phyloP scores from a whole-genome alignment of 139 green algal genomes.

The Micromonas commoda region DNA sequence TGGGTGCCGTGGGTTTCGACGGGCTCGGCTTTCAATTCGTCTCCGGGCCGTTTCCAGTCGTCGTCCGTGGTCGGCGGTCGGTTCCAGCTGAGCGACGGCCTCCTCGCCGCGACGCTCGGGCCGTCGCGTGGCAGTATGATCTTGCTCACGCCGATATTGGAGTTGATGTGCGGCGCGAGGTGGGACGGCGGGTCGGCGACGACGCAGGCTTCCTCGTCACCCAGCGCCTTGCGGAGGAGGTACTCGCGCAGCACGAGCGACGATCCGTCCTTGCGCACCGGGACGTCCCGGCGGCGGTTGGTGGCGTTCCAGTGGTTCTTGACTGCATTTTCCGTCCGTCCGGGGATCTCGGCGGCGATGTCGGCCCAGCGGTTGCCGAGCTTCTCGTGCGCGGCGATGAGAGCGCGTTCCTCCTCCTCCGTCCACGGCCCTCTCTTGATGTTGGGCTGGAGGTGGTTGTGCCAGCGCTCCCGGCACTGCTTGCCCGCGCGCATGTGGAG shows the following conservation, averaged over 20 bases:
- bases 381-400: constrained; percentile 50
- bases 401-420: constrained; percentile 41
- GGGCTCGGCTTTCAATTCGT: too few relatives aligned
- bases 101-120: too few relatives aligned
- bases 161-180: too few relatives aligned
- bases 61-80: too few relatives aligned
- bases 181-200: too few relatives aligned
- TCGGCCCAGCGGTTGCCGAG: constrained; percentile 75
- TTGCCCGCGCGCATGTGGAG: constrained; percentile 42
- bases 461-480: constrained; percentile 51
- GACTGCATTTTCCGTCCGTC: constrained; percentile 84
- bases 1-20: too few relatives aligned
- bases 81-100: too few relatives aligned
- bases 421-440: constrained; percentile 43
- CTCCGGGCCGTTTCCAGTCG: too few relatives aligned
- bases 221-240: neutral
- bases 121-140: too few relatives aligned
- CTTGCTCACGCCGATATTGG: too few relatives aligned
- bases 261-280: neutral
- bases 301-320: constrained; percentile 84
- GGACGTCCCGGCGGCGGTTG: constrained; percentile 35
- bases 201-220: neutral
- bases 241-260: constrained; percentile 28
- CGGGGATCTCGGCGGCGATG: constrained; percentile 62
- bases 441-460: constrained; percentile 53